phyloP scores from a whole-genome alignment of 176 grass and related monocot genomes.

The Eragrostis curvula region DNA sequence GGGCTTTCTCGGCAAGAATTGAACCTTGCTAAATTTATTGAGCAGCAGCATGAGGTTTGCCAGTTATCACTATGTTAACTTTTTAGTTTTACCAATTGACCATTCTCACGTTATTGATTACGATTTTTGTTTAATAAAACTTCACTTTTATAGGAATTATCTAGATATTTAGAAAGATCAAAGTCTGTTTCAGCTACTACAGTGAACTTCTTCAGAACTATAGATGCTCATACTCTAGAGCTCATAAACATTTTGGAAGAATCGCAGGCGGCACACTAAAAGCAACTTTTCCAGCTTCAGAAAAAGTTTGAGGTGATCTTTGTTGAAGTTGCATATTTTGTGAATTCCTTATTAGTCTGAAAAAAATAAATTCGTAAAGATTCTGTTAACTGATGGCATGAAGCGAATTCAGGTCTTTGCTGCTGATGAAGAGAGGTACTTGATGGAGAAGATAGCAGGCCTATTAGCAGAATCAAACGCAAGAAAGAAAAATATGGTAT shows the following conservation, averaged over 20 bases:
- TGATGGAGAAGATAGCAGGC: slow-evolving; percentile 76
- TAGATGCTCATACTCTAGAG: slow-evolving; percentile 67
- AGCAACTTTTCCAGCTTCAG: slow-evolving; percentile 67
- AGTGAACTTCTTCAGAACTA: slow-evolving; percentile 59
- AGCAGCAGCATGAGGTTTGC: slow-evolving; percentile 68
- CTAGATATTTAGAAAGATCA: slow-evolving; percentile 68
- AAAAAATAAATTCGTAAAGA: not conserved
- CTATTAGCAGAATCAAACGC: slow-evolving; percentile 72
- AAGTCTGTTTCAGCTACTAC: slow-evolving; percentile 72
- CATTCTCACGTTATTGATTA: slow-evolving; percentile 13
- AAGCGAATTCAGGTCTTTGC: slow-evolving; percentile 59
- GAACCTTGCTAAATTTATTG: slow-evolving; percentile 55
- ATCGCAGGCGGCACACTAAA: slow-evolving; percentile 59
- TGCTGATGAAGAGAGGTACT: slow-evolving; percentile 71
- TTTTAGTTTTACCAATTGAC: slow-evolving; percentile 1
- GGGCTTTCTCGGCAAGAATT: slow-evolving; percentile 66
- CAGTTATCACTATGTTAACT: slow-evolving; percentile 25
- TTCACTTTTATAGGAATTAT: slow-evolving; percentile 49
- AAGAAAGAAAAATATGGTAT: slow-evolving; percentile 90
- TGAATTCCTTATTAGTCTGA: not conserved
- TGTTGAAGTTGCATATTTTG: slow-evolving; percentile 13
- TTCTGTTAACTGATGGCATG: slow-evolving; percentile 11
- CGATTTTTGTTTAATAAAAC: slow-evolving; percentile 27
- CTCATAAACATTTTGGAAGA: slow-evolving; percentile 70
- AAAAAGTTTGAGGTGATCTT: slow-evolving; percentile 77